Conservation (phyloP, 148 eudicot genomes). For the Drosera capensis region DNA sequence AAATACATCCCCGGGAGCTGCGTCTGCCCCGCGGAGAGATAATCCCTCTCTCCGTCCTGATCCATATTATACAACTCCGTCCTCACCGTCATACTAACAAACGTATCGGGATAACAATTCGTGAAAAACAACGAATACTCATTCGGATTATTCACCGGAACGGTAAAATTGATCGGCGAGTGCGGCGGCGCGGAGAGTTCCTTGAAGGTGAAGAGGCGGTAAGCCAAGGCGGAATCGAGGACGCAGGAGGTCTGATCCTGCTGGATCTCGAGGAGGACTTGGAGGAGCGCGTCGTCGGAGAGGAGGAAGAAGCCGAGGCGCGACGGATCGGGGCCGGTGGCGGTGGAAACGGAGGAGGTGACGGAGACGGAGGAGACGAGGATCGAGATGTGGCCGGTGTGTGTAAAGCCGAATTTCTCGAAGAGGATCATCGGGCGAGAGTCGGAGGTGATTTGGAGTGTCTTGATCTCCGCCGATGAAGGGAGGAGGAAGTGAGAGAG, state of each 20-base stretch:
- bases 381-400: neutral
- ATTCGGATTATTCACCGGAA: conserved; percentile 1
- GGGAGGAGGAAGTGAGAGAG: conserved; percentile 1
- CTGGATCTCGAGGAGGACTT: neutral
- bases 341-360: neutral
- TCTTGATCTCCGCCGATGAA: conserved; percentile 38
- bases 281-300: neutral
- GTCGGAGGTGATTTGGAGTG: neutral
- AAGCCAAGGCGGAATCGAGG: conserved; percentile 1
- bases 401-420: conserved; percentile 61
- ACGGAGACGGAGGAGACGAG: neutral
- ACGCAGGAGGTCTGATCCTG: conserved; percentile 1
- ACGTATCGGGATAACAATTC: conserved; percentile 13
- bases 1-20: conserved; percentile 19
- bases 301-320: neutral
- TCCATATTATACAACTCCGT: conserved; percentile 27
- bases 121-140: conserved; percentile 9
- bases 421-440: conserved; percentile 46
- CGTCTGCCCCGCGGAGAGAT: conserved; percentile 28
- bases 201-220: conserved; percentile 5
- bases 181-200: conserved; percentile 3
- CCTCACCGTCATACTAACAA: conserved; percentile 13
- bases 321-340: neutral
- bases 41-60: conserved; percentile 14
- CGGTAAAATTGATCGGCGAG: neutral